These are phyloP conservation scores for Dendrobium officinale DNA, from an alignment of 106 monocot genomes.

Conservation along the genomic window DNA sequence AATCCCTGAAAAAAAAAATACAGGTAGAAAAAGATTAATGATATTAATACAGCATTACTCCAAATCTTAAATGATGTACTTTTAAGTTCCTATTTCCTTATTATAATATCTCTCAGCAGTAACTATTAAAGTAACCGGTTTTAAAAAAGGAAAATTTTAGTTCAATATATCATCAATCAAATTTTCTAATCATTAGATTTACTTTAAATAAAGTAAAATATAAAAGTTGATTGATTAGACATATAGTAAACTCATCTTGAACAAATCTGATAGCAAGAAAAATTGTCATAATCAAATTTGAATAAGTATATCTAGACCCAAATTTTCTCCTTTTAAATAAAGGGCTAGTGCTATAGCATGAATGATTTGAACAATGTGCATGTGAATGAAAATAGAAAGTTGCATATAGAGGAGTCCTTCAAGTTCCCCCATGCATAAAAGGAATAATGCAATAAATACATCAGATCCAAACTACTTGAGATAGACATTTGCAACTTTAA, in stretches of 20 bases:
- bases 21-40: not conserved
- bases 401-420: not conserved
- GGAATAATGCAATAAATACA: too few relatives aligned
- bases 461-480: too few relatives aligned
- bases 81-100: not conserved
- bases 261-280: too few relatives aligned
- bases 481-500: not conserved
- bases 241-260: too few relatives aligned
- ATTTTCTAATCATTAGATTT: too few relatives aligned
- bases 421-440: not conserved
- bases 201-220: too few relatives aligned
- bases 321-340: too few relatives aligned
- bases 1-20: constrained; percentile 49
- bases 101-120: not conserved
- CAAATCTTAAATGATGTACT: not conserved
- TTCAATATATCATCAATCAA: too few relatives aligned
- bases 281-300: too few relatives aligned
- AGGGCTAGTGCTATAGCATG: not conserved
- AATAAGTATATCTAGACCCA: too few relatives aligned
- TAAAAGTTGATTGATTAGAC: too few relatives aligned
- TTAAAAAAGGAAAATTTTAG: not conserved
- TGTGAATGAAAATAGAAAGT: not conserved
- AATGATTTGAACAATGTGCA: not conserved
- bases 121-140: not conserved
- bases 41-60: not conserved